Evolutionary conservation across 768 basidiomycete genomes (phyloP).

Genomic region (Plicaturopsis crispa): DNA sequence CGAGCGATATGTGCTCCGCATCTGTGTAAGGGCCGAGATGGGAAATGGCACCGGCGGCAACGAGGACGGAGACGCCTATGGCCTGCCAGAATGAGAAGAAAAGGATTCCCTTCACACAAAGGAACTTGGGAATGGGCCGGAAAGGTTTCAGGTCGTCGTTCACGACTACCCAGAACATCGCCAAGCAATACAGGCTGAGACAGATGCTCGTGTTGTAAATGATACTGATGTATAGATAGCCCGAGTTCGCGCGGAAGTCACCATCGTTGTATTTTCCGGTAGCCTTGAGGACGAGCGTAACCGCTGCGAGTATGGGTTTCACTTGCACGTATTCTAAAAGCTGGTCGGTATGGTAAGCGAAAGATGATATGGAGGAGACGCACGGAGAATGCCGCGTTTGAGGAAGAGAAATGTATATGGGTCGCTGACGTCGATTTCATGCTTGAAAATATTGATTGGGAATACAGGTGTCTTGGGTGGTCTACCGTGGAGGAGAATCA

Average conservation of each 20-base stretch:
- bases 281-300: slow-evolving; percentile 81
- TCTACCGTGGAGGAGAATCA: slow-evolving; percentile 88
- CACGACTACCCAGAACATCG: slow-evolving; percentile 95
- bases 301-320: slow-evolving; percentile 83
- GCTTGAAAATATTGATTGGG: slow-evolving; percentile 75
- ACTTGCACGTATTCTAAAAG: slow-evolving; percentile 89
- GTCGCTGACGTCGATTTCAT: slow-evolving; percentile 89
- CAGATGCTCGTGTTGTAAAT: slow-evolving; percentile 81
- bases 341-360: slow-evolving; percentile 3
- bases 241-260: slow-evolving; percentile 73
- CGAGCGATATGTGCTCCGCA: slow-evolving; percentile 82
- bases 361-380: slow-evolving; percentile 8
- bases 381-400: slow-evolving; percentile 93
- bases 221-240: slow-evolving; percentile 87
- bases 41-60: slow-evolving; percentile 69
- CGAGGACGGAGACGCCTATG: slow-evolving; percentile 79
- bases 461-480: slow-evolving; percentile 84
- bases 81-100: slow-evolving; percentile 99
- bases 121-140: slow-evolving; percentile 93
- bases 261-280: slow-evolving; percentile 88
- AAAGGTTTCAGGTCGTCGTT: slow-evolving; percentile 85
- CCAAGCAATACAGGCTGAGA: slow-evolving; percentile 81
- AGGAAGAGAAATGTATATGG: slow-evolving; percentile 91
- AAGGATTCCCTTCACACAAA: slow-evolving; percentile 96
- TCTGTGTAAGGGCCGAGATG: slow-evolving; percentile 84